Evolutionary conservation across 139 green algal species (phyloP), one percentile per base, ranked within the genome.

Genomic region (Chlorella sp.): DNA sequence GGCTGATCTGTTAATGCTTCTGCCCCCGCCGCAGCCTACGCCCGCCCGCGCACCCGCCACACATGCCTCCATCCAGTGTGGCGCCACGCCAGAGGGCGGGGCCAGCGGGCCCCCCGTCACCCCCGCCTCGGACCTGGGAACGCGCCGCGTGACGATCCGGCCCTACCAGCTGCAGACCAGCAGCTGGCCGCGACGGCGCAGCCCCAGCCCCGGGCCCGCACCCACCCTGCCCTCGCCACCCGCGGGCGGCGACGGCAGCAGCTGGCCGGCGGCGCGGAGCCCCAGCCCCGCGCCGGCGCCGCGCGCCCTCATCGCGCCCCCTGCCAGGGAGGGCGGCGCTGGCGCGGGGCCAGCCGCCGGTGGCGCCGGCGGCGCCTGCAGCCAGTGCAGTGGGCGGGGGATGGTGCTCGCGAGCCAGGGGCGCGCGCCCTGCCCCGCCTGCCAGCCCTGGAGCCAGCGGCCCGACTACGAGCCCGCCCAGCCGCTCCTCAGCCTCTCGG

Each of bases 391-490:
- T 17, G 71, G 71, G 31, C n/a, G 53, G 27, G 12, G 71, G 25
- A 25, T 77, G n/a, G 67, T 77, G 6, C 51, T 33, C 23, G 40
- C 53, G 19, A 29, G 48, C 73, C 46, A 65, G 35, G 71, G 71
- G 21, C 36, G 27, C 23, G 51, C 66, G 36, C 76, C 76, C 3
- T 81, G 76, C 66, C 35, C 33, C 19, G 46, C 67, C 11, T 81
- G 76, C 62, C 40, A 73, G 25, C 48, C 36, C 21, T 80, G 72
- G 72, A 62, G 51, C 31, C 72, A 68, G 61, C 35, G 64, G 12
- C 72, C 79, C 41, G 79, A 80, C 33, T 77, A 72, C 51, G n/a
- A 40, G 25, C 63, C 73, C 8, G 61, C 50, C 35, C 48, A 45
- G 36, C 46, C 58, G 5, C 62, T 77, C 38, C 53, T 79, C 12